phyloP scores from a whole-genome alignment of 345 rosid species.

The Aegle marmelos region DNA sequence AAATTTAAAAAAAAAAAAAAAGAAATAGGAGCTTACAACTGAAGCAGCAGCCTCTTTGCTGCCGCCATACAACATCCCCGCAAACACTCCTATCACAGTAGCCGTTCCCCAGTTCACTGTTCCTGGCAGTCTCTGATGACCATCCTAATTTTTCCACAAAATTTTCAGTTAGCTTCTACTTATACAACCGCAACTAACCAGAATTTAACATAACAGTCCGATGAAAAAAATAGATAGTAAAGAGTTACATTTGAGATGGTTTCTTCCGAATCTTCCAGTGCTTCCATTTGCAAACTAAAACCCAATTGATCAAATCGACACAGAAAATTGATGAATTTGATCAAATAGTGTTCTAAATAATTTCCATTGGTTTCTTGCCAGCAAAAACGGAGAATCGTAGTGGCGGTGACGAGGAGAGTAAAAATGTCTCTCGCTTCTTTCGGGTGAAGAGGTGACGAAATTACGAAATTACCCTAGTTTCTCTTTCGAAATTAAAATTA shows the following conservation, averaged over 20 bases:
- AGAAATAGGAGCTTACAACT: conserved; percentile 47
- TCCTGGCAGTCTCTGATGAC: conserved; percentile 55
- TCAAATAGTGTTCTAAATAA: background rate
- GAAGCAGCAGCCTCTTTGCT: conserved; percentile 96
- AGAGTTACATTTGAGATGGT: conserved; percentile 30
- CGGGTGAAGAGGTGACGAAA: background rate
- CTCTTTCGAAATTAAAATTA: background rate
- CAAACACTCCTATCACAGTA: conserved; percentile 78
- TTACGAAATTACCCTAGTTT: background rate
- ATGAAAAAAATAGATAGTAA: background rate
- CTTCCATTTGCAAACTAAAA: conserved; percentile 25
- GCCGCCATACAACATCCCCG: conserved; percentile 91
- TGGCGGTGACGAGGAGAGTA: background rate
- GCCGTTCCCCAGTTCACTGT: conserved; percentile 89
- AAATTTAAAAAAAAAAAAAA: background rate
- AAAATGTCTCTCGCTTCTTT: background rate
- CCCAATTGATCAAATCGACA: background rate
- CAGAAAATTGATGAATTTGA: background rate
- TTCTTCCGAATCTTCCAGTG: conserved; percentile 28
- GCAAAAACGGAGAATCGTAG: background rate
- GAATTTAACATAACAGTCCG: background rate
- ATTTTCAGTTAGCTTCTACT: conserved; percentile 7
- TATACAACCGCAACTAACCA: background rate
- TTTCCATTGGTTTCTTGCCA: background rate
- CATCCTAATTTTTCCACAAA: conserved; percentile 32